These are phyloP conservation scores for Hepatocystis sp. DNA, from an alignment of 169 alveolate species.

Conservation along the genomic window DNA sequence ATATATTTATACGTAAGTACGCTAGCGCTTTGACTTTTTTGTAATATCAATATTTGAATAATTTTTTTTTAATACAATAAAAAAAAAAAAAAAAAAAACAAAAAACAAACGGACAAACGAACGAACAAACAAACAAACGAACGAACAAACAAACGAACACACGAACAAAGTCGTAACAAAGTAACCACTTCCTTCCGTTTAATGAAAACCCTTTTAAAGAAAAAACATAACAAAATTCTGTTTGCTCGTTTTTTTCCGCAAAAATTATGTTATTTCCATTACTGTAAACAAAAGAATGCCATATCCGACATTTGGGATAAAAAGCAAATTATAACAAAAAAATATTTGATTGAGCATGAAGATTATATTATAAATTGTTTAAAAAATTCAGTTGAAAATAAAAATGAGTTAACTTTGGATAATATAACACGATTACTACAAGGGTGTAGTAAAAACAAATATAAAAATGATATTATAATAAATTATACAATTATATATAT, in stretches of 20 bases:
- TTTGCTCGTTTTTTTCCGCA: not conserved
- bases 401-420: constrained; percentile 2
- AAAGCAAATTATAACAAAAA: not conserved
- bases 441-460: constrained; percentile 16
- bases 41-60: too few species aligned
- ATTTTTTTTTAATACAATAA: too few species aligned
- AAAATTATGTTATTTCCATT: constrained; percentile 9
- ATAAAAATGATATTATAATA: not conserved
- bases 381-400: constrained; percentile 1
- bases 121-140: too few species aligned
- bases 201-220: constrained; percentile 23
- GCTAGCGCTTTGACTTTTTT: too few species aligned
- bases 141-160: too few species aligned
- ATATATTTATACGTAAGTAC: too few species aligned
- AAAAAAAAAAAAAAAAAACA: too few species aligned
- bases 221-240: not conserved
- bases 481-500: constrained; percentile 18
- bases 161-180: too few species aligned
- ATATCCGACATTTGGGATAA: constrained; percentile 4
- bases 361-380: constrained; percentile 23
- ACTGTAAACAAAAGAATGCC: not conserved
- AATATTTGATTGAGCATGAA: constrained; percentile 10
- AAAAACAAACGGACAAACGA: too few species aligned
- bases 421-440: constrained; percentile 17
- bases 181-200: too few species aligned